Conservation (phyloP, 1,139 yeast genomes). For the Yamadazyma diddensiae region DNA sequence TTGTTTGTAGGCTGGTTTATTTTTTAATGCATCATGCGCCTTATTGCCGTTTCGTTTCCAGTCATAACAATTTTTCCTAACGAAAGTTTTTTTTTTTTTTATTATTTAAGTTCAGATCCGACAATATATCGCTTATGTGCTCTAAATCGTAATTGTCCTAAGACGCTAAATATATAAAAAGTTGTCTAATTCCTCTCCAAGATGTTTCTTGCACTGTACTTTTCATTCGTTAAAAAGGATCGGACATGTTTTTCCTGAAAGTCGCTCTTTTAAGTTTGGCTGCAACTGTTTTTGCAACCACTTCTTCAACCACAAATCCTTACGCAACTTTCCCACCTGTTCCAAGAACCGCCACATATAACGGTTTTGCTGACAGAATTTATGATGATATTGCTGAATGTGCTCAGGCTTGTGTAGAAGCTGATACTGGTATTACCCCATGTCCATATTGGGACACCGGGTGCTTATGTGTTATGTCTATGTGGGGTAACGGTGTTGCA, state of each 20-base stretch:
- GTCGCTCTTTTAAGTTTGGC: conserved; percentile 3
- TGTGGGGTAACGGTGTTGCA: conserved; percentile 27
- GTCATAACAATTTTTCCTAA: too few relatives aligned
- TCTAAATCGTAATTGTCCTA: too few relatives aligned
- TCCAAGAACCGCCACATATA: conserved; percentile 46
- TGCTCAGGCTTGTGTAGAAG: conserved; percentile 40
- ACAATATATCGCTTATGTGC: too few relatives aligned
- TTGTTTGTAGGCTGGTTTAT: too few relatives aligned
- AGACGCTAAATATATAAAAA: too few relatives aligned
- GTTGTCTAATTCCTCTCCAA: too few relatives aligned
- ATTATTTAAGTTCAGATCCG: too few relatives aligned
- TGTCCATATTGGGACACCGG: conserved; percentile 46
- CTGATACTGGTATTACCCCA: conserved; percentile 33
- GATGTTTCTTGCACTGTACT: too few relatives aligned
- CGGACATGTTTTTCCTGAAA: too few relatives aligned
- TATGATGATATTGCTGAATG: conserved; percentile 35
- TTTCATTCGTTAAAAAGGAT: not conserved
- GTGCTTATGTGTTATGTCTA: conserved; percentile 34
- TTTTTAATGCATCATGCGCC: too few relatives aligned
- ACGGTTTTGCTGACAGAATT: conserved; percentile 52
- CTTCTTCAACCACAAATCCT: conserved; percentile 9
- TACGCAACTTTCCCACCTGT: conserved; percentile 42
- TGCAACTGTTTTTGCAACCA: conserved; percentile 1
- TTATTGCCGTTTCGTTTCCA: too few relatives aligned
- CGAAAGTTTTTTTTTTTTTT: too few relatives aligned